phyloP scores from a whole-genome alignment of 192 early-diverging fungal species.

The Gryganskiella cystojenkinii region DNA sequence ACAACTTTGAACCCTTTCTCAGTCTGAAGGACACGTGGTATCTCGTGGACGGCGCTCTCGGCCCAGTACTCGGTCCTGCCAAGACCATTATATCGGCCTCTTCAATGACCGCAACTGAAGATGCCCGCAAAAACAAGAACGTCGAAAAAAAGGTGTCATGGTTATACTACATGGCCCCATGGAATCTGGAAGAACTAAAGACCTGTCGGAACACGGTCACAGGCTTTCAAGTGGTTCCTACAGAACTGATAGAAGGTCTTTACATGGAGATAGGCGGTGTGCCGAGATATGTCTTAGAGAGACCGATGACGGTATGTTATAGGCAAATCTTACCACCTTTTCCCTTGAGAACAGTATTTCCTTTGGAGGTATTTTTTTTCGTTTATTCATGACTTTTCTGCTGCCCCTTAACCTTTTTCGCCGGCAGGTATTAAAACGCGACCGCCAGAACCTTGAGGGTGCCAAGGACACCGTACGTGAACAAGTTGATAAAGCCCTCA shows the following conservation, averaged over 20 bases:
- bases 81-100: conserved; percentile 28
- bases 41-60: conserved; percentile 16
- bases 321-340: neutral
- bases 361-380: neutral
- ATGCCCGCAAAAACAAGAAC: conserved; percentile 15
- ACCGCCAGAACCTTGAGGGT: neutral
- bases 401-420: neutral
- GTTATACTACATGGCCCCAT: conserved; percentile 25
- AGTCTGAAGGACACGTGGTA: conserved; percentile 8
- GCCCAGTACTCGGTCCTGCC: conserved; percentile 20
- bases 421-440: neutral
- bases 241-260: conserved; percentile 4
- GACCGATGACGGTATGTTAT: conserved; percentile 7
- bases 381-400: neutral
- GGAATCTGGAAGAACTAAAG: conserved; percentile 12
- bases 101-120: conserved; percentile 9
- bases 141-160: conserved; percentile 13
- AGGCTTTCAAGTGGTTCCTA: conserved; percentile 16
- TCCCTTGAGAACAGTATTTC: neutral
- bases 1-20: conserved; percentile 29
- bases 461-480: conserved; percentile 13
- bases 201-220: conserved; percentile 3
- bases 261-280: conserved; percentile 23
- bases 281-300: conserved; percentile 35
- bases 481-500: conserved; percentile 19